Base-by-base conservation (phyloP, 768 basidiomycete genomes). In the Cystobasidium ongulense region DNA sequence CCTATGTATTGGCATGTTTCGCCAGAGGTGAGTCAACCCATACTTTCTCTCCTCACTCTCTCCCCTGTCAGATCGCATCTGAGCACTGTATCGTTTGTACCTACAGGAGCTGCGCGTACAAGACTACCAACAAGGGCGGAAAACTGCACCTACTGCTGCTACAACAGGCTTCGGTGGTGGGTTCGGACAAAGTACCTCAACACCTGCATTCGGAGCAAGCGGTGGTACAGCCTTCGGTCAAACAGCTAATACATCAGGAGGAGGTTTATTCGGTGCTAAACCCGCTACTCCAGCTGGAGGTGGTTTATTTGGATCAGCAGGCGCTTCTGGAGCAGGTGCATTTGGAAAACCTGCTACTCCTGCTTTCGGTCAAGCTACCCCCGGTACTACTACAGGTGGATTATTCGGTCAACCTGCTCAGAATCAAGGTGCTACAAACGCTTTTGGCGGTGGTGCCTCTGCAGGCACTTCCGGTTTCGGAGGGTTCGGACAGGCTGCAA, bases 371-470 rank as follows among this genome's bases (percentile, higher is more conserved):
- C 57, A 59, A 59, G 11, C 29, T 59, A 29, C 8, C 21, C 25
- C 57, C 21, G 57, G 57, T 59, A 59, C 57, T 35, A 59, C 57
- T 15, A 21, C 5, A 29, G 74, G 74, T 1, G 66, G 67, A 18
- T 39, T 75, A 8, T 75, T 75, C 23, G 75, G 75, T 36, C 25
- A 33, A 1, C 57, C 52, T n/a, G n/a, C 21, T 23, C 27, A 43
- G 21, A 27, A 41, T 8, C 46, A 50, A 3, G n/a, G 63, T 4
- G 15, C 57, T 68, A 43, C 53, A 73, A 72, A 15, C 66, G 74
- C 1, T 77, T 78, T 74, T 75, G 75, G 1, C 74, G 66, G 43
- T 72, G 74, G 7, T 59, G 31, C 31, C 71, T 43, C 75, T 54
- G 66, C 21, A 31, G 74, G 35, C 7, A 0, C 41, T 21, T 27